These are phyloP conservation scores for Aspergillus pseudoglaucus DNA, from an alignment of 2,329 filamentous ascomycete species.

Conservation along the genomic window DNA sequence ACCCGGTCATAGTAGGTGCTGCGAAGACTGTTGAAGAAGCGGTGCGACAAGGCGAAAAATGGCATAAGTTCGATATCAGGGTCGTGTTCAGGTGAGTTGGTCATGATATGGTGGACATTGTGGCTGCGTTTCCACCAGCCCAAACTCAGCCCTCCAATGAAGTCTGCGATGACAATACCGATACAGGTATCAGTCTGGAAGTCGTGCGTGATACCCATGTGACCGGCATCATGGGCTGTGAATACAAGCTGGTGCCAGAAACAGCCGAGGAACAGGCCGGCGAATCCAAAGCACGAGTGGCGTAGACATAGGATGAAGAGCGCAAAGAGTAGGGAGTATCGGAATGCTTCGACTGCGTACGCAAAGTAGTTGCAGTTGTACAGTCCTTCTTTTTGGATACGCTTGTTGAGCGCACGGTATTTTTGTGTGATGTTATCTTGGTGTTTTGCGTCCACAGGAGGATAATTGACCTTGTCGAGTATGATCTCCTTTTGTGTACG, in stretches of 20 bases:
- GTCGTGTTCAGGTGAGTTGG: slow-evolving; percentile 85
- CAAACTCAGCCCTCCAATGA: slow-evolving; percentile 73
- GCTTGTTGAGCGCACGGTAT: slow-evolving; percentile 67
- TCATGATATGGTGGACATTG: slow-evolving; percentile 90
- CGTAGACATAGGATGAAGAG: slow-evolving; percentile 54
- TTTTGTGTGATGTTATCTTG: slow-evolving; percentile 37
- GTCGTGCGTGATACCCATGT: slow-evolving; percentile 89
- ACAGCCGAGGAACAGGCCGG: slow-evolving; percentile 65
- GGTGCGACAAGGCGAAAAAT: slow-evolving; percentile 73
- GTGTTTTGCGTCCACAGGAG: no score
- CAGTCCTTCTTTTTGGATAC: slow-evolving; percentile 63
- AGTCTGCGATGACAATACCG: slow-evolving; percentile 80
- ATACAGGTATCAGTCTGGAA: slow-evolving; percentile 73
- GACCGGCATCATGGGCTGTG: slow-evolving; percentile 80
- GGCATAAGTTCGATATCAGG: slow-evolving; percentile 85
- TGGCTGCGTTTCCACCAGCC: slow-evolving; percentile 94
- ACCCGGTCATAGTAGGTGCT: slow-evolving; percentile 73
- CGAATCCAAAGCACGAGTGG: slow-evolving; percentile 57
- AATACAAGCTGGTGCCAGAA: slow-evolving; percentile 92
- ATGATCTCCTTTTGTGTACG: no score
- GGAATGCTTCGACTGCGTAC: slow-evolving; percentile 63
- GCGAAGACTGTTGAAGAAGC: slow-evolving; percentile 62
- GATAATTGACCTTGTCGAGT: no score
- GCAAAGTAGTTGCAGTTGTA: slow-evolving; percentile 73
- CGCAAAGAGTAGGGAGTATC: slow-evolving; percentile 62